These are phyloP conservation scores for Rhododendron mucronatum DNA, from an alignment of 148 eudicot genomes.

Conservation along the genomic window DNA sequence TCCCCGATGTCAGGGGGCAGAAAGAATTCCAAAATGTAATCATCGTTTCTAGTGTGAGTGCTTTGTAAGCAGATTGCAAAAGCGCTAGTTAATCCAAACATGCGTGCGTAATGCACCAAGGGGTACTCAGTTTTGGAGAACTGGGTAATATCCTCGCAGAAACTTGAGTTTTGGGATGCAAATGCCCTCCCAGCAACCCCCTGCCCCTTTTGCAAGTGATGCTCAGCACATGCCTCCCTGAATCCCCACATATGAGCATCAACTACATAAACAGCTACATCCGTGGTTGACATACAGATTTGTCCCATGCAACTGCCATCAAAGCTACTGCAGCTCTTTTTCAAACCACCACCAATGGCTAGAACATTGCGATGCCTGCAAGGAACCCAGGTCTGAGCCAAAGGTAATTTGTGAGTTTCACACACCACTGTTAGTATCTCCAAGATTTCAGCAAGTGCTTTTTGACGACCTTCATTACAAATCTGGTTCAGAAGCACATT, in stretches of 20 bases:
- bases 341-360: conserved; percentile 74
- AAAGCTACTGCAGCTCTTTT: conserved; percentile 85
- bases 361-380: conserved; percentile 84
- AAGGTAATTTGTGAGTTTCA: conserved; percentile 77
- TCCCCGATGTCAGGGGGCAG: conserved; percentile 49
- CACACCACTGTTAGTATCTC: conserved; percentile 77
- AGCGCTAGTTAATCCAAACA: conserved; percentile 70
- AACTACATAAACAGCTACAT: conserved; percentile 80
- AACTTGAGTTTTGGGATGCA: conserved; percentile 51
- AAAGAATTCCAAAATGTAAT: conserved; percentile 88
- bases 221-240: conserved; percentile 92
- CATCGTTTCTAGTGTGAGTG: conserved; percentile 71
- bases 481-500: conserved; percentile 48
- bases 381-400: conserved; percentile 98
- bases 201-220: conserved; percentile 87
- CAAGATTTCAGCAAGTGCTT: conserved; percentile 81
- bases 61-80: conserved; percentile 87
- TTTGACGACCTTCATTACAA: conserved; percentile 85
- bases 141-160: conserved; percentile 64
- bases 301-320: conserved; percentile 94
- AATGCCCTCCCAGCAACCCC: conserved; percentile 95
- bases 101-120: conserved; percentile 86
- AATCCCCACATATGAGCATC: conserved; percentile 94
- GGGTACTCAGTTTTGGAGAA: conserved; percentile 86
- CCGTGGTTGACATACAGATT: conserved; percentile 94